Evolutionary conservation across 192 early-diverging fungal genomes (phyloP).

Genomic region (Coemansia sp.): DNA sequence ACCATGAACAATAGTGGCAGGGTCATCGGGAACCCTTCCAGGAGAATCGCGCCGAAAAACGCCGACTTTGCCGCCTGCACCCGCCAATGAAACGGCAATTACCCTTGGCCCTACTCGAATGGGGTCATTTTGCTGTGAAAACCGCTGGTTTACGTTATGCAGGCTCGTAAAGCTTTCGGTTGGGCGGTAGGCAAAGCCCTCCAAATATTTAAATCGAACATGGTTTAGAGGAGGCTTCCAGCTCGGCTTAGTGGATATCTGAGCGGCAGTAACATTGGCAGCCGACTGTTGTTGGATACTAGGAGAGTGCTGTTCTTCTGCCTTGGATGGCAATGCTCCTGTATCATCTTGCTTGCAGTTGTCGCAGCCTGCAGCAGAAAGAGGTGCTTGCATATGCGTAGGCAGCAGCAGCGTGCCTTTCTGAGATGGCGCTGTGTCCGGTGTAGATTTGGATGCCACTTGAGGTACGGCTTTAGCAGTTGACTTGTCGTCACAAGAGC

Average conservation of each 20-base stretch:
- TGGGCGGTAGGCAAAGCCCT: constrained; percentile 58
- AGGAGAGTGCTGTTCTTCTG: no score
- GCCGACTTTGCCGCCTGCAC: constrained; percentile 77
- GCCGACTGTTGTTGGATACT: not conserved
- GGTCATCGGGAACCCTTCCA: constrained; percentile 56
- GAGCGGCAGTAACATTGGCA: not conserved
- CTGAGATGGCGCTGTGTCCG: no score
- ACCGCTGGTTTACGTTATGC: constrained; percentile 23
- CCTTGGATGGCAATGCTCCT: no score
- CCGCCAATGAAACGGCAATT: constrained; percentile 69
- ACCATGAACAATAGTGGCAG: constrained; percentile 36
- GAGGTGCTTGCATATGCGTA: no score
- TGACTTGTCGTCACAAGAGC: no score
- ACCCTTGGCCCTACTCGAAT: constrained; percentile 57
- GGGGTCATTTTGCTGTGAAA: constrained; percentile 37
- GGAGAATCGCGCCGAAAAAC: constrained; percentile 63
- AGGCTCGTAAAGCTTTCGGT: constrained; percentile 67
- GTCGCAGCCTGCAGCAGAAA: no score
- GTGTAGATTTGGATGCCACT: no score
- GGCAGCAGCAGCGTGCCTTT: no score
- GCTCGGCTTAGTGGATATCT: no score
- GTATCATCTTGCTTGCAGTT: no score
- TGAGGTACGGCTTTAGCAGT: no score
- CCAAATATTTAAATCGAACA: constrained; percentile 61
- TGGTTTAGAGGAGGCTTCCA: constrained; percentile 14